Evolutionary conservation across 208 protist genomes (phyloP).

Genomic region (Acanthamoeba sp.): DNA sequence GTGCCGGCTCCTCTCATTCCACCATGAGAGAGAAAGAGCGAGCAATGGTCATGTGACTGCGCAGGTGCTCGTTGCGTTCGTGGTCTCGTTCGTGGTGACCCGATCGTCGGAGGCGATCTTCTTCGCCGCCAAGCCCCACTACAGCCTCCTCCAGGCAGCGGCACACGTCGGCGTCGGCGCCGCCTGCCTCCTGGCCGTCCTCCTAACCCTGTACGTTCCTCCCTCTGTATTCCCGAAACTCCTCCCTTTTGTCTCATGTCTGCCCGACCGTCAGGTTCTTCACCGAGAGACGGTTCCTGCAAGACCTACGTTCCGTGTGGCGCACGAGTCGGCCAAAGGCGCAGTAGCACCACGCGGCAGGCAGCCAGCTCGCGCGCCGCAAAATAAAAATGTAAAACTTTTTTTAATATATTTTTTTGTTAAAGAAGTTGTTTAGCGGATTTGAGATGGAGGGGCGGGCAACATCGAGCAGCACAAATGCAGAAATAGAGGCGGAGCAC

Average conservation of each 20-base stretch:
- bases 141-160: background rate
- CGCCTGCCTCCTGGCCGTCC: background rate
- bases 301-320: background rate
- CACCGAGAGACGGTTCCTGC: constrained; percentile 14
- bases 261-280: background rate
- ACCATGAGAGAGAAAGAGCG: no score
- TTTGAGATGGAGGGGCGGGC: background rate
- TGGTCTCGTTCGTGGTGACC: constrained; percentile 33
- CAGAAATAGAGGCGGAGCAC: constrained; percentile 37
- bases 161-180: background rate
- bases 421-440: background rate
- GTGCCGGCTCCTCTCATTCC: no score
- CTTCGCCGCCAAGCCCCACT: background rate
- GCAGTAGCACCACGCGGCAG: no score
- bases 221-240: background rate
- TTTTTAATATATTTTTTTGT: background rate
- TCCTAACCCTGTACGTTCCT: background rate
- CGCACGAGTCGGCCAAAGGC: background rate
- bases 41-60: background rate
- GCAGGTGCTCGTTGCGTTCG: constrained; percentile 11
- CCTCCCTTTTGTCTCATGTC: background rate
- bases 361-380: no score
- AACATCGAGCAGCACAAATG: background rate
- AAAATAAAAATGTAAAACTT: no score
- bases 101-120: background rate